These are phyloP conservation scores for Phytophthora sp. DNA, from an alignment of 352 stramenopile genomes.

Conservation along the genomic window DNA sequence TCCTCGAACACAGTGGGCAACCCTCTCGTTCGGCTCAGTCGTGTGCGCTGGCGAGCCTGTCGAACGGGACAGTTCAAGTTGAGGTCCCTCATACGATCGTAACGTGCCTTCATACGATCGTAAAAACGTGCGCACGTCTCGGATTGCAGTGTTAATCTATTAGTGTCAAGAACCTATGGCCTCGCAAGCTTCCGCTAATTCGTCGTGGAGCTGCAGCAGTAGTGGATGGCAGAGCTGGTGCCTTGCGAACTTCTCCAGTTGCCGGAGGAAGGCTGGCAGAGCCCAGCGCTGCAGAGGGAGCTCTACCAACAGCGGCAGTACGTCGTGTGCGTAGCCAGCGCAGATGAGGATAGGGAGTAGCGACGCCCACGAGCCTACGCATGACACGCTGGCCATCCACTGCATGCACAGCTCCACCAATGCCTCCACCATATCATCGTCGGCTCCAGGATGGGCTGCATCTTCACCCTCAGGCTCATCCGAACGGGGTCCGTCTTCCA, in stretches of 20 bases:
- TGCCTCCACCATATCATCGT: not conserved
- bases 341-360: slow-evolving; percentile 20
- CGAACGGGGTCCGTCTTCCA: not conserved
- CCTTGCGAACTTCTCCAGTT: slow-evolving; percentile 18
- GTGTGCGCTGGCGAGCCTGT: too few relatives aligned
- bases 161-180: too few relatives aligned
- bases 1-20: too few relatives aligned
- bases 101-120: too few relatives aligned
- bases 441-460: not conserved
- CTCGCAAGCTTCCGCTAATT: slow-evolving; percentile 10
- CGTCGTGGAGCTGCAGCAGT: slow-evolving; percentile 16
- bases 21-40: too few relatives aligned
- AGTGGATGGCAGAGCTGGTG: not conserved
- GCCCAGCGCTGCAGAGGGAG: slow-evolving; percentile 1
- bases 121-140: too few relatives aligned
- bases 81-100: too few relatives aligned
- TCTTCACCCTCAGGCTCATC: slow-evolving; percentile 3
- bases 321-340: slow-evolving; percentile 21
- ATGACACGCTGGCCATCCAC: slow-evolving; percentile 11
- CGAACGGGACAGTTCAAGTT: too few relatives aligned
- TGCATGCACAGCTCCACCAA: slow-evolving; percentile 17
- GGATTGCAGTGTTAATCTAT: too few relatives aligned
- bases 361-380: not conserved
- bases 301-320: slow-evolving; percentile 23
- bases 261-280: not conserved